A percentile compares a stretch with the other conserved stretches of the same genome.
phyloP scores from a whole-genome alignment of 2,329 filamentous ascomycete genomes.

The Nemania serpens region DNA sequence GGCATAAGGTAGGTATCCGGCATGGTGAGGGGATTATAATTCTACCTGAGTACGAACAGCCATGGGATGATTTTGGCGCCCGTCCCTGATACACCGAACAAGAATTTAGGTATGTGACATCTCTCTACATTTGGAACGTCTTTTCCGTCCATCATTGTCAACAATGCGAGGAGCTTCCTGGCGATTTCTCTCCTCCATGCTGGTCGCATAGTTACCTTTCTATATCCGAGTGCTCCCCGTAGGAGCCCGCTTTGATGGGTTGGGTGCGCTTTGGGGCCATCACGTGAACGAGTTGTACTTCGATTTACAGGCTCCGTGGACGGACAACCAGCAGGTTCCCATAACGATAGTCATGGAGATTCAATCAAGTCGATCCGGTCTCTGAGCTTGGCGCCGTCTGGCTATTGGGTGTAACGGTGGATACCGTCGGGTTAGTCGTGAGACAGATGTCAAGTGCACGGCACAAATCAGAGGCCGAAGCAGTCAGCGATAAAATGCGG shows the following conservation, averaged over 20 bases:
- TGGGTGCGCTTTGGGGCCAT: neutral
- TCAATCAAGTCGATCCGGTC: neutral
- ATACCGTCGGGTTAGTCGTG: neutral
- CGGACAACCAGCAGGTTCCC: neutral
- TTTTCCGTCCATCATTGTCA: neutral
- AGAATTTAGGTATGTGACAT: conserved; percentile 1
- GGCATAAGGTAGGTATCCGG: neutral
- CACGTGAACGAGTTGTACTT: neutral
- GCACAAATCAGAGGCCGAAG: neutral
- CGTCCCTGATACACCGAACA: neutral
- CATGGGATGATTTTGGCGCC: neutral
- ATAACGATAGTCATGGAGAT: too few relatives aligned
- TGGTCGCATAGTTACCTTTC: too few relatives aligned
- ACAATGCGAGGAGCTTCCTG: neutral
- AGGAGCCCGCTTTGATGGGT: neutral
- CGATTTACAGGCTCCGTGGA: neutral
- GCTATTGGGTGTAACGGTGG: too few relatives aligned
- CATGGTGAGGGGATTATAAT: neutral
- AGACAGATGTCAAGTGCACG: neutral
- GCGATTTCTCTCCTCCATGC: neutral
- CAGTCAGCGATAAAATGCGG: neutral
- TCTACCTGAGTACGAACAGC: conserved; percentile 3
- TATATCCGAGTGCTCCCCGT: neutral
- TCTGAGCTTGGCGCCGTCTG: neutral
- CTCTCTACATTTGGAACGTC: conserved; percentile 16